These are phyloP conservation scores for Tylopilus plumbeoviolaceoides DNA, from an alignment of 768 basidiomycete genomes.

Conservation along the genomic window DNA sequence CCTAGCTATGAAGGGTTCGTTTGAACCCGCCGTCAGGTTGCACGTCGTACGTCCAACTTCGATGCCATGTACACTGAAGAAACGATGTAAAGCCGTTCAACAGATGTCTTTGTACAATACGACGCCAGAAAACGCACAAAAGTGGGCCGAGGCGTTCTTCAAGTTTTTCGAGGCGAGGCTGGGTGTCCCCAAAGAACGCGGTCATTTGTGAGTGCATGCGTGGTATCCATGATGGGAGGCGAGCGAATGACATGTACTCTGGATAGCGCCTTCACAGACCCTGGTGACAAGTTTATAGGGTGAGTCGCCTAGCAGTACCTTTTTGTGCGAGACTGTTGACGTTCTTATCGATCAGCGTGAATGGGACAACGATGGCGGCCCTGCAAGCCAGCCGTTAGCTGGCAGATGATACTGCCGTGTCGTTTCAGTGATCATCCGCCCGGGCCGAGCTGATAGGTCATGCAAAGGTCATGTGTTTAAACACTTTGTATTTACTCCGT, in stretches of 20 bases:
- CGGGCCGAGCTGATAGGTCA: too few species aligned
- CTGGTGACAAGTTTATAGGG: constrained; percentile 4
- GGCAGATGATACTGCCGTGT: too few species aligned
- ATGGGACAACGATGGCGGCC: constrained; percentile 2
- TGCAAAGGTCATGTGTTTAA: background rate
- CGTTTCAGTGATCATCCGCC: too few species aligned
- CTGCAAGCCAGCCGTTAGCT: too few species aligned
- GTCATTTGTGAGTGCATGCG: constrained; percentile 44
- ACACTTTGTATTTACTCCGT: background rate
- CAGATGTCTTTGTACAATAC: constrained; percentile 59
- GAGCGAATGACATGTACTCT: background rate
- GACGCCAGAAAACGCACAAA: constrained; percentile 41
- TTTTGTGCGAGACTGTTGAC: background rate
- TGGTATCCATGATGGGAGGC: background rate
- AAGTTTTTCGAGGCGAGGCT: constrained; percentile 50
- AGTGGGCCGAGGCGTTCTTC: constrained; percentile 52
- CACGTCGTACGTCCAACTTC: background rate
- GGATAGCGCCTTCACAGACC: constrained; percentile 2
- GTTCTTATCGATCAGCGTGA: background rate
- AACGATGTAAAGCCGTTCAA: background rate
- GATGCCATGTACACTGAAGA: background rate
- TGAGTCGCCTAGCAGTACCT: background rate
- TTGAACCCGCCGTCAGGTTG: constrained; percentile 60
- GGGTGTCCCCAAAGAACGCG: constrained; percentile 45
- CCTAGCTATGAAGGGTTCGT: constrained; percentile 54